Evolutionary conservation across 2,329 filamentous ascomycete species (phyloP).

Genomic region (Herpotrichia juniperi): DNA sequence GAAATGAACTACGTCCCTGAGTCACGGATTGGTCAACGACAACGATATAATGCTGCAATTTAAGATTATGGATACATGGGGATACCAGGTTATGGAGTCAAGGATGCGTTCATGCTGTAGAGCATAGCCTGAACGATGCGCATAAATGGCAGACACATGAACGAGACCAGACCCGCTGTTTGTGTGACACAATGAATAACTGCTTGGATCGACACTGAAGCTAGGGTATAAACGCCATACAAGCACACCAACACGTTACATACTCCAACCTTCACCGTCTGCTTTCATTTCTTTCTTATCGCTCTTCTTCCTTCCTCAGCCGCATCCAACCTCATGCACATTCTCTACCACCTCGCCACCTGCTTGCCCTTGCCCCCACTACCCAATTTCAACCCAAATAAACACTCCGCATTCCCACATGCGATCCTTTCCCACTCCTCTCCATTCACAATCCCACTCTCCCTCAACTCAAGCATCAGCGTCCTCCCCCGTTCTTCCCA

Average conservation of each 20-base stretch:
- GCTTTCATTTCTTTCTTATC: not conserved
- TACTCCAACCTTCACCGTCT: not conserved
- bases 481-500: conserved; percentile 57
- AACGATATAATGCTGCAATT: conserved; percentile 5
- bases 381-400: conserved; percentile 24
- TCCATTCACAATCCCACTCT: conserved; percentile 56
- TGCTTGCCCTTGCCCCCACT: not conserved
- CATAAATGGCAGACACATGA: conserved; percentile 10
- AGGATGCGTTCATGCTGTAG: conserved; percentile 22
- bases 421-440: conserved; percentile 58
- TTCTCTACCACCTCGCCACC: not conserved
- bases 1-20: conserved; percentile 65
- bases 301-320: not conserved
- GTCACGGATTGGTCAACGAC: not conserved
- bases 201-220: not conserved
- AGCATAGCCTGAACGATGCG: conserved; percentile 24
- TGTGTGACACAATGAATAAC: not conserved
- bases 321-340: not conserved
- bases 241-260: not conserved
- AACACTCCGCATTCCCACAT: conserved; percentile 56
- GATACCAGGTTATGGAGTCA: conserved; percentile 36
- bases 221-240: not conserved
- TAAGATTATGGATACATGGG: conserved; percentile 12
- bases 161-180: not conserved
- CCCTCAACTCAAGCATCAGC: conserved; percentile 56